Percentiles rank a stretch among this genome's conserved stretches.
These are phyloP conservation scores for Infundibulicybe gibba DNA, from an alignment of 768 basidiomycete genomes.

Conservation along the genomic window DNA sequence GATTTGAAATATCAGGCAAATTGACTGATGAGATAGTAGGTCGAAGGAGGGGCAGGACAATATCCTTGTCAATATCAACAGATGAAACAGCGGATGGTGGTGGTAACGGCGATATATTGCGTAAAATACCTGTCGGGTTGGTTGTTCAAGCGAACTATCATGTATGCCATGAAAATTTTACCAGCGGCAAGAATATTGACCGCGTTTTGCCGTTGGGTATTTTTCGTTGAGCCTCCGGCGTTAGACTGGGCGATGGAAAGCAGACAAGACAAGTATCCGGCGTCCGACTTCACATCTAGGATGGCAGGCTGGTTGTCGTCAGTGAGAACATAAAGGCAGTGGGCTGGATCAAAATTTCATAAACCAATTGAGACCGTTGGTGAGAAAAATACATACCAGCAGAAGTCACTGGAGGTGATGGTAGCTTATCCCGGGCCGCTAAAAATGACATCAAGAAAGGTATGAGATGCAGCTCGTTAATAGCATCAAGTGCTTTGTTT, in stretches of 20 bases:
- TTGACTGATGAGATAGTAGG: slow-evolving; percentile 62
- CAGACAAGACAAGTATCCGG: slow-evolving; percentile 60
- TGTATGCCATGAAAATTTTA: slow-evolving; percentile 17
- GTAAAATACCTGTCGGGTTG: slow-evolving; percentile 55
- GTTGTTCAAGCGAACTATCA: background rate
- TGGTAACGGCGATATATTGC: slow-evolving; percentile 74
- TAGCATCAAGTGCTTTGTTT: slow-evolving; percentile 84
- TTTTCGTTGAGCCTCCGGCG: slow-evolving; percentile 20
- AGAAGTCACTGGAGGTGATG: slow-evolving; percentile 68
- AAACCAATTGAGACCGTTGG: background rate
- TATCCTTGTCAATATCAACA: slow-evolving; percentile 66
- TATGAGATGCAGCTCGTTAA: slow-evolving; percentile 75
- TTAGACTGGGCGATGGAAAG: slow-evolving; percentile 52
- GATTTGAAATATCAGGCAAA: slow-evolving; percentile 43
- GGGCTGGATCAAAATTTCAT: slow-evolving; percentile 45
- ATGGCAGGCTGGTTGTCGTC: slow-evolving; percentile 85
- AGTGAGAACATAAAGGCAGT: slow-evolving; percentile 89
- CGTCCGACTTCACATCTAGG: slow-evolving; percentile 57
- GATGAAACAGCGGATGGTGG: slow-evolving; percentile 59
- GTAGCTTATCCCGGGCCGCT: slow-evolving; percentile 62
- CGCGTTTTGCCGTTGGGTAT: slow-evolving; percentile 47
- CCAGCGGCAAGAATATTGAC: slow-evolving; percentile 73
- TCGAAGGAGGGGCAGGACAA: slow-evolving; percentile 67
- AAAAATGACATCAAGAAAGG: slow-evolving; percentile 93
- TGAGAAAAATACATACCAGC: slow-evolving; percentile 55